Evolutionary conservation across 257 asterid species (phyloP), one percentile per base, ranked within the genome.

Genomic region (Linderniella brevidens): DNA sequence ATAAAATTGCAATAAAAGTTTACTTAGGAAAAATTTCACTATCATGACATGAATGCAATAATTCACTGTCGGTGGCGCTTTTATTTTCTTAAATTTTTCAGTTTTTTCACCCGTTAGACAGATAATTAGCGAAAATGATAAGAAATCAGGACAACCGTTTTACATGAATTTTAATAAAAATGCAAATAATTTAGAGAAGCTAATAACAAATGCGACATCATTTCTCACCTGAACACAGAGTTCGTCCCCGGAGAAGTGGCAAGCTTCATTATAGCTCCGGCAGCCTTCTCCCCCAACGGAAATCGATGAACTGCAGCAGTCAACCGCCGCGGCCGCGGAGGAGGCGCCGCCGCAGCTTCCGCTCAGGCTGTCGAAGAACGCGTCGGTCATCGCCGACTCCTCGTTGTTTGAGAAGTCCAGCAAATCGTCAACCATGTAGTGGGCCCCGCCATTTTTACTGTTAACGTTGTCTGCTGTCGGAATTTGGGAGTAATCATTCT

Each of bases 321-420:
- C 92, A 4, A 77, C 81, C n/a, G 77, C 74, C 58, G 97, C 69
- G 5, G 76, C 77, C 12, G 77, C 50, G 44, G 97, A 82, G 3
- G 94, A 81, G 18, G 74, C 75, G n/a, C n/a, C n/a, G n/a, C n/a
- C n/a, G n/a, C n/a, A n/a, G n/a, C n/a, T n/a, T 4, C 67, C 79
- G 57, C 88, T 54, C 52, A 69, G 39, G 57, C 54, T 62, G 19
- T 83, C 92, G 61, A 87, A 68, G 54, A 83, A 79, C 4, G 65
- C 79, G 69, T 82, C 95, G 73, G 83, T 68, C 78, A 83, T 73
- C 11, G 72, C 72, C n/a, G n/a, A n/a, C 11, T 75, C 95, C 14
- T 86, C 93, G 55, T 73, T 93, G 50, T 87, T 83, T 29, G 97
- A 72, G 53, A 87, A 80, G 74, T 79, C 83, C 47, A 87, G 77